phyloP scores from a whole-genome alignment of 805 yeast genomes.

The Yamadazyma kitorensis region DNA sequence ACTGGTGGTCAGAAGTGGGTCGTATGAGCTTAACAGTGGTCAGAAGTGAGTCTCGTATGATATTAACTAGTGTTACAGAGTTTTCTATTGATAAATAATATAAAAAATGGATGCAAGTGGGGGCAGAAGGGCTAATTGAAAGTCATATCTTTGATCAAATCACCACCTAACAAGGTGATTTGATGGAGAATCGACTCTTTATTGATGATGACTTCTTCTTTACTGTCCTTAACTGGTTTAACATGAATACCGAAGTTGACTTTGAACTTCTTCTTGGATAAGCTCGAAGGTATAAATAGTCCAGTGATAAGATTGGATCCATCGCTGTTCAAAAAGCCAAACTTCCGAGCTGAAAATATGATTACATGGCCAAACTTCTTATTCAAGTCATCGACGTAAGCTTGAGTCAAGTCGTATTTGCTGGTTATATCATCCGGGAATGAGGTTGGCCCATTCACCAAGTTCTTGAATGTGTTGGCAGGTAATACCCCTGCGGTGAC shows the following conservation, averaged over 20 bases:
- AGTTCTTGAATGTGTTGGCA: constrained; percentile 57
- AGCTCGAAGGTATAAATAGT: constrained; percentile 66
- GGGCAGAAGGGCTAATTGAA: too few species aligned
- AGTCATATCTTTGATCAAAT: constrained; percentile 34
- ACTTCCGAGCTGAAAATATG: constrained; percentile 63
- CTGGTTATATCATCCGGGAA: constrained; percentile 46
- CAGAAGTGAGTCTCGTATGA: too few species aligned
- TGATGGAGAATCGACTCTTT: constrained; percentile 72
- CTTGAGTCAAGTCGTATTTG: constrained; percentile 60
- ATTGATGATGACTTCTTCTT: constrained; percentile 58
- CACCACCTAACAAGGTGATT: constrained; percentile 67
- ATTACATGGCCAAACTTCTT: constrained; percentile 63
- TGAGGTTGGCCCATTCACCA: constrained; percentile 41
- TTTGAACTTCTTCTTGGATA: constrained; percentile 64
- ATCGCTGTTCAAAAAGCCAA: constrained; percentile 49
- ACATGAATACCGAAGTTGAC: constrained; percentile 76
- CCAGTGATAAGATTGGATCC: constrained; percentile 73
- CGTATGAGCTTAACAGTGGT: too few species aligned
- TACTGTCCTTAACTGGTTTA: constrained; percentile 53
- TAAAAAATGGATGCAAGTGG: too few species aligned
- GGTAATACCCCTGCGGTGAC: constrained; percentile 57
- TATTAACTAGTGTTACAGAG: too few species aligned
- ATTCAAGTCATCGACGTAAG: constrained; percentile 58
- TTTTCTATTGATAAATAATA: too few species aligned
- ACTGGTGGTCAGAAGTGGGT: too few species aligned